Conservation (phyloP, 2,329 filamentous ascomycete genomes). For the Fusarium bulbicola region DNA sequence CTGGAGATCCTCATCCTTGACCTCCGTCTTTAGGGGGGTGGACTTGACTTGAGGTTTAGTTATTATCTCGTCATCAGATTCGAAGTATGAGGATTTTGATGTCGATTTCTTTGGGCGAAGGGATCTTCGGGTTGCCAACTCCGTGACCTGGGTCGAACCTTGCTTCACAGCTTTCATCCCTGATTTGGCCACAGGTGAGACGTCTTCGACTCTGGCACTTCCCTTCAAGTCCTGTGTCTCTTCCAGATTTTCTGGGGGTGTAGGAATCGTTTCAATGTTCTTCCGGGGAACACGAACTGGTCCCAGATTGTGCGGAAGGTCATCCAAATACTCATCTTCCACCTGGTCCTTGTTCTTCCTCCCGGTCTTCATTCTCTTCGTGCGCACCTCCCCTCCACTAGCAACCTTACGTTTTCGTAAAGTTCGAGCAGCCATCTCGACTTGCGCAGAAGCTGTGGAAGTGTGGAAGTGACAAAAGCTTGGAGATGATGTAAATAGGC, state of each 20-base stretch:
- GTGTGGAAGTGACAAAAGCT: neutral
- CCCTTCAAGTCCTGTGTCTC: neutral
- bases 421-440: slow-evolving; percentile 20
- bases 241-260: neutral
- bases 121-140: slow-evolving; percentile 7
- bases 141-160: neutral
- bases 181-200: neutral
- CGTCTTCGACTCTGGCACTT: neutral
- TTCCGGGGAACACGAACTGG: slow-evolving; percentile 8
- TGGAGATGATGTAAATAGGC: neutral
- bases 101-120: slow-evolving; percentile 23
- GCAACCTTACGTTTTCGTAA: slow-evolving; percentile 22
- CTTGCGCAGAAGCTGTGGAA: neutral
- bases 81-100: slow-evolving; percentile 28
- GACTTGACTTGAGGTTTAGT: neutral
- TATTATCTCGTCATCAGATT: slow-evolving; percentile 33
- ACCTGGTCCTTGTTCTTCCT: neutral
- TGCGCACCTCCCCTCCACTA: neutral
- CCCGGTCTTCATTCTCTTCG: slow-evolving; percentile 18
- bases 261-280: neutral
- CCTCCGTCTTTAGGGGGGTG: slow-evolving; percentile 21
- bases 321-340: slow-evolving; percentile 4
- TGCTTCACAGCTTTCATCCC: neutral
- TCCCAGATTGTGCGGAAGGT: slow-evolving; percentile 34
- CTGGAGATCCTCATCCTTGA: slow-evolving; percentile 11